Base-by-base conservation (phyloP, 306 rosid genomes). In the Gastrolobium bilobum region DNA sequence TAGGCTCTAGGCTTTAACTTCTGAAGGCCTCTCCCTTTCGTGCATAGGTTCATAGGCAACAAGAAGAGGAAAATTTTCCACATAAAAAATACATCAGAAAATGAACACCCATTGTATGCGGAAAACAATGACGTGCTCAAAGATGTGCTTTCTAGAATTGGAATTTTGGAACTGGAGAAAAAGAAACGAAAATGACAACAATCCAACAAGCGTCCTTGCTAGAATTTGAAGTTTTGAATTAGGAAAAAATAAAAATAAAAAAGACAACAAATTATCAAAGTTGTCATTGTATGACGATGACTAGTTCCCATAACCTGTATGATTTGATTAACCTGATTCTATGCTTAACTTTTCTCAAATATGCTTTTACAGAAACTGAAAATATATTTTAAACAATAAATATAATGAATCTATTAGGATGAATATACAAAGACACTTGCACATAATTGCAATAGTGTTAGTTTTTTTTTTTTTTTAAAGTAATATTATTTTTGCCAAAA, bases 1-100 rank as follows among this genome's bases (percentile, higher is more conserved):
- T 42, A 77, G 82, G 50, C 72, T 54, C 3, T 57, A 68, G 75
- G 58, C 48, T 77, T 63, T 78, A 34, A 26, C 76, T 33, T 78
- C 68, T 67, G 48, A 14, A 68, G 57, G 59, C 54, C 14, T 31
- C 58, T 54, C 10, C 29, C 57, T 64, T 53, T 52, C 13, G 46
- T 31, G 67, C 58, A 31, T 78, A 78, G 76, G 61, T 4, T 78
- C 50, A 42, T 42, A 77, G 66, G 65, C 68, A 30, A 29, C 9
- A 56, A 67, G 9, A 67, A 77, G 38, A 7, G 73, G 50, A 77
- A 78, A 68, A 40, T 29, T 53, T 48, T 50, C 53, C 58, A 30
- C 29, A 42, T 10, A 37, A 51, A 76, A 53, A 39, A 72, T 46
- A 39, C 44, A 0, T 50, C 4, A 54, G 75, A 77, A 67, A 77